Base-by-base conservation (phyloP, 2,329 filamentous ascomycete genomes). In the Whalleya microplaca region DNA sequence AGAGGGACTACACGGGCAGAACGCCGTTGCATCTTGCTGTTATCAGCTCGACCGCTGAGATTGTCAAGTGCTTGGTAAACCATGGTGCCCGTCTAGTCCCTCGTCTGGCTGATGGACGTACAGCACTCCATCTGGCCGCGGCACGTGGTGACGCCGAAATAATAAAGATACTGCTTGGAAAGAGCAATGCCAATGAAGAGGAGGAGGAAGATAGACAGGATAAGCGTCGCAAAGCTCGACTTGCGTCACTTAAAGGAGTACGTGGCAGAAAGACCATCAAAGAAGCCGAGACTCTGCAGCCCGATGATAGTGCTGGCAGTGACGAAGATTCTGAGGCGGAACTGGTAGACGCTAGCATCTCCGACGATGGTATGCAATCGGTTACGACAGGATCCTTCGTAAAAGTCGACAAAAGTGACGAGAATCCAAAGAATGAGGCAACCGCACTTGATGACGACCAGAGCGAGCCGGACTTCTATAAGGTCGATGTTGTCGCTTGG, bases 81-180 rank as follows among this genome's bases (percentile, higher is more conserved):
- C 79, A 85, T 55, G 90, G 88, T 2, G 87, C 90, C 32, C 84
- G 91, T 16, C 75, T 96, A 21, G 84, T 92, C 21, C 82, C 90
- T 48, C 84, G 92, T 48, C 71, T 96, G 41, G 89, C 89, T 0
- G 92, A 95, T 71, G 92, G 92, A 2, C 84, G 85, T 63, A 96
- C 91, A 2, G 89, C 91, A 8, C 79, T 96, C n/a, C 92, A 96
- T 71, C 77, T 96, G 27, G 91, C 91, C 18, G 89, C 90, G 18
- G 82, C 85, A 44, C 82, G 88, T 20, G 92, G 92, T 0, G 76
- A 85, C 61, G 69, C 76, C 1, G 84, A 87, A 18, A 93, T 95
- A 60, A 80, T 95, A 62, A 86, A 82, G 59, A 84, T 87, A 7
- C 76, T 96, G 12, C 82, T 96, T 69, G 79, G 85, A 32, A 91